These are phyloP conservation scores for Paramarasmius palmivorus DNA, from an alignment of 1,284 basidiomycete species.

Conservation along the genomic window DNA sequence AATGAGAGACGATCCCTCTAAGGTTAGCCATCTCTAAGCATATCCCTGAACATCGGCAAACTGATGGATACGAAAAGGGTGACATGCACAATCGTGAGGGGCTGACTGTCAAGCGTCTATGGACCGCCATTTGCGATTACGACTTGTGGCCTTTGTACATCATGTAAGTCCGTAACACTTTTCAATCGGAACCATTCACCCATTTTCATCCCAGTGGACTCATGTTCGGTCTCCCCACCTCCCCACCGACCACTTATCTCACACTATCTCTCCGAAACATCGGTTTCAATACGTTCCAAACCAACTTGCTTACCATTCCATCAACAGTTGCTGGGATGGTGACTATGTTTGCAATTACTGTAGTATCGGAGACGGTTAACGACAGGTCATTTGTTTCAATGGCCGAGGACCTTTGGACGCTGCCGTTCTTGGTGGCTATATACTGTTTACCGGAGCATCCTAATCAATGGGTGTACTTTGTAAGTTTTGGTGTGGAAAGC, in stretches of 20 bases:
- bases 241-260: background rate
- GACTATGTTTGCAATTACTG: background rate
- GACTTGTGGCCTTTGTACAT: background rate
- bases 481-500: background rate
- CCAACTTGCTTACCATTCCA: conserved; percentile 5
- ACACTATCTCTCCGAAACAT: background rate
- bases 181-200: background rate
- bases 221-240: conserved; percentile 2
- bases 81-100: no score
- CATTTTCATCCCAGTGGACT: background rate
- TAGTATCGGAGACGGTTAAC: background rate
- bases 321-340: conserved; percentile 2
- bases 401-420: background rate
- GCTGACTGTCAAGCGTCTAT: no score
- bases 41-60: no score
- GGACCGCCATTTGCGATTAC: background rate
- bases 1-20: no score
- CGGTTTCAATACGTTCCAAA: conserved; percentile 4
- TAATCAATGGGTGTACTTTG: conserved; percentile 1
- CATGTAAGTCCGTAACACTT: background rate
- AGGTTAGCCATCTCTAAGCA: no score
- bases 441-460: background rate
- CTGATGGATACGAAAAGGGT: no score
- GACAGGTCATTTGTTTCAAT: background rate
- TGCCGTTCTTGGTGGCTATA: conserved; percentile 1